Percentiles rank a stretch among this genome's conserved stretches.
These are phyloP conservation scores for Lycium ferocissimum DNA, from an alignment of 257 asterid genomes.

Conservation along the genomic window DNA sequence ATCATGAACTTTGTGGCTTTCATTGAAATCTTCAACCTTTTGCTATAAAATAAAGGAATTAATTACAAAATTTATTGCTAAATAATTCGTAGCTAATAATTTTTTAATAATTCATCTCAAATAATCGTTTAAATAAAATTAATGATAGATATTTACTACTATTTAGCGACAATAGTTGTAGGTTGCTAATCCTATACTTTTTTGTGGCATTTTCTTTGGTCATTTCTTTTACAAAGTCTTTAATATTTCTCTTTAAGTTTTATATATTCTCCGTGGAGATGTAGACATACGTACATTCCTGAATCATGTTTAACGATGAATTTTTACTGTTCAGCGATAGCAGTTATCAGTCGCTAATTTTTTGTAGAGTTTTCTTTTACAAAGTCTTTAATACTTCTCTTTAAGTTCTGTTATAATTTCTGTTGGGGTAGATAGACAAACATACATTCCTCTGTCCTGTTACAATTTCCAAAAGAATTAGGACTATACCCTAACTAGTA, in stretches of 20 bases:
- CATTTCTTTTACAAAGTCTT: background rate
- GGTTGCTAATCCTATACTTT: too few species aligned
- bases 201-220: too few species aligned
- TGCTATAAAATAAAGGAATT: too few species aligned
- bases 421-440: background rate
- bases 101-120: too few species aligned
- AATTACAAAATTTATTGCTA: too few species aligned
- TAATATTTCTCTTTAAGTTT: background rate
- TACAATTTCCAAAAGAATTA: conserved; percentile 15
- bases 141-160: too few species aligned
- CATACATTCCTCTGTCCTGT: background rate
- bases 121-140: too few species aligned
- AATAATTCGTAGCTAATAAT: too few species aligned
- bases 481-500: background rate
- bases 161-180: too few species aligned
- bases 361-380: background rate
- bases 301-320: background rate
- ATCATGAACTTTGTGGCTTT: conserved; percentile 7
- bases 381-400: background rate
- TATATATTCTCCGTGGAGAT: background rate
- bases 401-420: background rate
- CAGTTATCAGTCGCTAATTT: too few species aligned
- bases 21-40: background rate
- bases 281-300: background rate
- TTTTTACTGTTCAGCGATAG: too few species aligned